Conservation (phyloP, 2,329 filamentous ascomycete genomes). For the Zasmidium angulare region DNA sequence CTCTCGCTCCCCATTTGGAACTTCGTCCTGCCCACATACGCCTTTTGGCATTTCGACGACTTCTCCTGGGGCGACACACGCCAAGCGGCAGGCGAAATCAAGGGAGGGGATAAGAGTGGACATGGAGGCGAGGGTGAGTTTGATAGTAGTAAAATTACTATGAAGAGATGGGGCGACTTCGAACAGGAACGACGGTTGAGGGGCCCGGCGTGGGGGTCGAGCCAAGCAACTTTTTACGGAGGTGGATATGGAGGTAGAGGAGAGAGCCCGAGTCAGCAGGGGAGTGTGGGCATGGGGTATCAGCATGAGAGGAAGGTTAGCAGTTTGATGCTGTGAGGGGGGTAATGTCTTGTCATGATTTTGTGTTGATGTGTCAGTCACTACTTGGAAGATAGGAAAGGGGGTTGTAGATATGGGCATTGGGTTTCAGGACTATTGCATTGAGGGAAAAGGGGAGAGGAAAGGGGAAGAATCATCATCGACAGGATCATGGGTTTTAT, state of each 20-base stretch:
- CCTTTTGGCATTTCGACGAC: slow-evolving; percentile 99
- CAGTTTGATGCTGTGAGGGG: slow-evolving; percentile 19
- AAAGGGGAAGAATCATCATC: too few species aligned
- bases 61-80: slow-evolving; percentile 99
- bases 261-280: slow-evolving; percentile 6
- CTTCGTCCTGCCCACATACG: slow-evolving; percentile 88
- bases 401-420: too few species aligned
- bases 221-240: slow-evolving; percentile 11
- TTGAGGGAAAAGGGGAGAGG: too few species aligned
- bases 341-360: background rate
- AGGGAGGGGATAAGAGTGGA: slow-evolving; percentile 70
- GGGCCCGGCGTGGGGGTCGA: slow-evolving; percentile 19
- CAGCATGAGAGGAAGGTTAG: slow-evolving; percentile 27
- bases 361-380: background rate
- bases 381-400: background rate
- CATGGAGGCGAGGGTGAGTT: slow-evolving; percentile 83
- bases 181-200: slow-evolving; percentile 59
- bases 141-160: slow-evolving; percentile 97
- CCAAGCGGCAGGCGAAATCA: slow-evolving; percentile 87
- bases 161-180: slow-evolving; percentile 98
- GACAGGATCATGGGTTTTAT: too few species aligned
- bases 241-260: slow-evolving; percentile 15
- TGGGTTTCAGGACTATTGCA: too few species aligned
- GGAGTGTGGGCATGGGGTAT: slow-evolving; percentile 10
- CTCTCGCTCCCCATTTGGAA: slow-evolving; percentile 95